Percentiles rank a stretch among this genome's conserved stretches.
phyloP scores from a whole-genome alignment of 75 land plant species.

The Cupressus sempervirens region DNA sequence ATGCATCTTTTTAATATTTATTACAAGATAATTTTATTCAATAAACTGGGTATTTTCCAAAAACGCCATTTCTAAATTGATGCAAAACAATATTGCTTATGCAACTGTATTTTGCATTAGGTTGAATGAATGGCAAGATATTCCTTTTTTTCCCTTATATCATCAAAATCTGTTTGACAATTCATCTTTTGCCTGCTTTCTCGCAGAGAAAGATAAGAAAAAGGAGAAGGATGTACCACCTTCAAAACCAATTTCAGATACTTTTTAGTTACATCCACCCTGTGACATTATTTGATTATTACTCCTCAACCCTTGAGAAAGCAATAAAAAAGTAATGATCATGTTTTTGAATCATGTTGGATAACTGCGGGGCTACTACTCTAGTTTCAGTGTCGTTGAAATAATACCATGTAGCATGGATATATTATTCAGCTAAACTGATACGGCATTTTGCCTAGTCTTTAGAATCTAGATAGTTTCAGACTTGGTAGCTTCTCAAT shows the following conservation, averaged over 20 bases:
- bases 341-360: neutral
- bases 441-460: too few species aligned
- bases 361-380: neutral
- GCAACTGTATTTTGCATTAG: neutral
- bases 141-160: neutral
- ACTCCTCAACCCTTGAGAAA: neutral
- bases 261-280: constrained; percentile 1
- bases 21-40: neutral
- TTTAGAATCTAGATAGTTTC: too few species aligned
- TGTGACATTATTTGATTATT: neutral
- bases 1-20: too few species aligned
- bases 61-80: neutral
- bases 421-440: too few species aligned
- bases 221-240: neutral
- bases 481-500: too few species aligned
- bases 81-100: neutral
- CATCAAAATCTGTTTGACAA: neutral
- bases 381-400: neutral
- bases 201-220: neutral
- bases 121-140: constrained; percentile 2
- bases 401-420: neutral
- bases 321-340: neutral
- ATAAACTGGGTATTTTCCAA: neutral
- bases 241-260: constrained; percentile 1
- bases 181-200: neutral